Conservation (phyloP, 257 asterid genomes). For the Perilla frutescens region DNA sequence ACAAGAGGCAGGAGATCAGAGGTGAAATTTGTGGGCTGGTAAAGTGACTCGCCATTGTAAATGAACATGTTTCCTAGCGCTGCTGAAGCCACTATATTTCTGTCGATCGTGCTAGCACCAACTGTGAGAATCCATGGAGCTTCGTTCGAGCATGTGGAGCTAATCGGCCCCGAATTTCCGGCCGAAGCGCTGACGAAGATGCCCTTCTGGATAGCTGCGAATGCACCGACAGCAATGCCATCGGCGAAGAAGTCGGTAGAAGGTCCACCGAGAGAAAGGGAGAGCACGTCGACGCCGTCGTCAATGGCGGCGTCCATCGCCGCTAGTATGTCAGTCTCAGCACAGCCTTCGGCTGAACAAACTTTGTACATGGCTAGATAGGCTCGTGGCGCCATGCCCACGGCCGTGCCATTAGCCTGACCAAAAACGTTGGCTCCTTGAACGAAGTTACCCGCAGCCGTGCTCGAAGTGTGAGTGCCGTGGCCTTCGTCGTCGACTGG, state of each 20-base stretch:
- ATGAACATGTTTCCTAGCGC: slow-evolving; percentile 29
- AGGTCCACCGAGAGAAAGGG: slow-evolving; percentile 44
- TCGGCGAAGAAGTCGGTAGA: slow-evolving; percentile 38
- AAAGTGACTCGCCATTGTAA: slow-evolving; percentile 43
- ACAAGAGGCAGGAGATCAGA: slow-evolving; percentile 34
- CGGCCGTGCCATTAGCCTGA: slow-evolving; percentile 52
- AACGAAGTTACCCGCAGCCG: slow-evolving; percentile 52
- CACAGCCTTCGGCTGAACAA: slow-evolving; percentile 28
- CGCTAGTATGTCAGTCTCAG: slow-evolving; percentile 43
- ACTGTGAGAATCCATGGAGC: slow-evolving; percentile 57
- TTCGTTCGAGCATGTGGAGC: slow-evolving; percentile 41
- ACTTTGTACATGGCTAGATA: slow-evolving; percentile 51
- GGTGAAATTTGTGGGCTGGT: slow-evolving; percentile 35
- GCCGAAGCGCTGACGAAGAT: slow-evolving; percentile 52
- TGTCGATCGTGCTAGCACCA: slow-evolving; percentile 52
- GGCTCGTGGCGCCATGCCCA: slow-evolving; percentile 53
- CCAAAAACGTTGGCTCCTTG: slow-evolving; percentile 44
- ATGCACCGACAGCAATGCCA: slow-evolving; percentile 47
- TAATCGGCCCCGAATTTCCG: slow-evolving; percentile 42
- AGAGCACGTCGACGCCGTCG: slow-evolving; percentile 52
- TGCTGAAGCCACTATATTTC: slow-evolving; percentile 36
- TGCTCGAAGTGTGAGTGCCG: slow-evolving; percentile 51
- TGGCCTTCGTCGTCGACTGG: slow-evolving; percentile 51
- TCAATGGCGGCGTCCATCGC: slow-evolving; percentile 54
- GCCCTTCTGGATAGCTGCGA: slow-evolving; percentile 51